These are phyloP conservation scores for Cnidoscolus chayamansa DNA, from an alignment of 441 rosid genomes.

Conservation along the genomic window DNA sequence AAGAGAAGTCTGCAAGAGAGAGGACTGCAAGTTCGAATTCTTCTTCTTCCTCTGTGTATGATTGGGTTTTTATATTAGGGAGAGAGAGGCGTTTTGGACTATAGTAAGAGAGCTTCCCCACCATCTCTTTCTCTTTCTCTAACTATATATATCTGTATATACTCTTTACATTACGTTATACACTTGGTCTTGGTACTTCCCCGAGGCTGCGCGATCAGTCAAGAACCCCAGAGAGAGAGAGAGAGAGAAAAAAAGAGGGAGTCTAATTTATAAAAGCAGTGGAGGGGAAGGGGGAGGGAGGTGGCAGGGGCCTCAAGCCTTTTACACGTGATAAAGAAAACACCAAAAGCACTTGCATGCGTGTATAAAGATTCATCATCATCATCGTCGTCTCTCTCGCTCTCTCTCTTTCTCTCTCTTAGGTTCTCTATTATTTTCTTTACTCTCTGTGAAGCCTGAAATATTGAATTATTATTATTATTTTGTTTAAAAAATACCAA, in stretches of 20 bases:
- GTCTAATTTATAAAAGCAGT: slow-evolving; percentile 12
- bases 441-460: neutral
- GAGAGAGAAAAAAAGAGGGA: slow-evolving; percentile 23
- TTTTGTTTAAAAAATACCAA: neutral
- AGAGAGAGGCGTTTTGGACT: slow-evolving; percentile 31
- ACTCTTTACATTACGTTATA: neutral
- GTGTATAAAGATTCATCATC: slow-evolving; percentile 71
- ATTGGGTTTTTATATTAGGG: slow-evolving; percentile 36
- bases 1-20: slow-evolving; percentile 48
- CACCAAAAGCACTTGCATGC: slow-evolving; percentile 94
- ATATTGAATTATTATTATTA: neutral
- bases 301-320: slow-evolving; percentile 28
- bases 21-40: slow-evolving; percentile 68
- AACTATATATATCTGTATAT: neutral
- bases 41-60: slow-evolving; percentile 60
- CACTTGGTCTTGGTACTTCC: slow-evolving; percentile 24
- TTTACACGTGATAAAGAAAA: slow-evolving; percentile 94
- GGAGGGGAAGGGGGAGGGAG: neutral
- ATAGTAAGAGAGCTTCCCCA: neutral
- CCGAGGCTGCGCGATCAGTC: slow-evolving; percentile 47
- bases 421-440: slow-evolving; percentile 17
- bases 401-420: slow-evolving; percentile 7
- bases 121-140: neutral
- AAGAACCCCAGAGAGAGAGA: slow-evolving; percentile 19
- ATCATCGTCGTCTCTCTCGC: slow-evolving; percentile 34